Evolutionary conservation across 192 early-diverging fungal genomes (phyloP), one percentile per base, ranked within the genome.

Genomic region (Backusella australiensis): DNA sequence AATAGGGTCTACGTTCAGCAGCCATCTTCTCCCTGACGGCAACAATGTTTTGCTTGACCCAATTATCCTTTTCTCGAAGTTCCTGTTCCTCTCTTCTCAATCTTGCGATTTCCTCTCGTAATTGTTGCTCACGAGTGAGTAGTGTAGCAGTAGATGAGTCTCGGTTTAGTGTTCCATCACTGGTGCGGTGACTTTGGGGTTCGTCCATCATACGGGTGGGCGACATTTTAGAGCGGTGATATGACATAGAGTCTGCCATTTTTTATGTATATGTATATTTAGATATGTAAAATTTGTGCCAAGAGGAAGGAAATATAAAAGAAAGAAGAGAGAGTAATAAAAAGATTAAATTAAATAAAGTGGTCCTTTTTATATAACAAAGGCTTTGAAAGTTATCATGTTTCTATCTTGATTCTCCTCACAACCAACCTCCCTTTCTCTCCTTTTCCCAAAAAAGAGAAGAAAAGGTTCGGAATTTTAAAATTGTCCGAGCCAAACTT

Each of bases 71-170:
- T 21, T 80, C 74, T 42, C 75, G 49, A 35, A 80, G 71, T 42
- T 71, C 78, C 56, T 80, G 74, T 73, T 80, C 78, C 39, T 80
- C 78, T 71, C 70, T 75, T 72, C 70, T 53, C n/a, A 80, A 70
- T 67, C 74, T 80, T 35, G 74, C 78, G 34, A 80, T 80, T 38
- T 80, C 78, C 34, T 75, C 78, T 34, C 71, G 38, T 39, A 80
- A 75, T 35, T 80, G 78, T n/a, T 80, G 78, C 35, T 80, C 74
- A 38, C 74, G 73, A 21, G 73, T 79, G 15, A 79, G 46, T 14
- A 79, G 63, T 1, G 76, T 67, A 35, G 76, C 70, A 4, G 76
- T 77, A 5, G 70, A 72, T 2, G 44, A 44, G 34, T 79, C 78
- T 11, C 78, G 39, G 2, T 34, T 70, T 14, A 76, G 21, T n/a